Evolutionary conservation across 371 early-diverging fungal species (phyloP).

Genomic region (Mortierella sp.): DNA sequence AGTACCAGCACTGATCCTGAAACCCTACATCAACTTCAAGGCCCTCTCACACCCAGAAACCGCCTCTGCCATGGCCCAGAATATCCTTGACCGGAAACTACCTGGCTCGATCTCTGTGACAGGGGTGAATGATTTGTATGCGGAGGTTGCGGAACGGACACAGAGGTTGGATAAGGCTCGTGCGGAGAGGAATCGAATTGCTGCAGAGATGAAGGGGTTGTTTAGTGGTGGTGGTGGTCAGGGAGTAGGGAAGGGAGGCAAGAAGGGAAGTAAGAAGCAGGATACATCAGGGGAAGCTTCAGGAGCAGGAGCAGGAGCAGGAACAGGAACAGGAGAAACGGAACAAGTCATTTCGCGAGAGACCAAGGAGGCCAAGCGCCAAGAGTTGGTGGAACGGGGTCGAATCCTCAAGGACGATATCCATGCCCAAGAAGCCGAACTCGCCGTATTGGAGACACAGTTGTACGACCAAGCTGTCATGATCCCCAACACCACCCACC

Average conservation of each 20-base stretch:
- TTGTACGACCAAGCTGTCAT: constrained; percentile 70
- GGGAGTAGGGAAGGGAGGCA: constrained; percentile 3
- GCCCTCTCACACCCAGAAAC: constrained; percentile 32
- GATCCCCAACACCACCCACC: constrained; percentile 84
- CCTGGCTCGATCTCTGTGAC: constrained; percentile 42
- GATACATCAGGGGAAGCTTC: not conserved
- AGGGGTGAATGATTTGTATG: constrained; percentile 28
- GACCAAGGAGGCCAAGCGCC: constrained; percentile 35
- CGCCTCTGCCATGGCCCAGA: constrained; percentile 33
- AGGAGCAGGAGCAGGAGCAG: not conserved
- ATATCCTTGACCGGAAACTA: constrained; percentile 45
- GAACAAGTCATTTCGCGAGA: constrained; percentile 17
- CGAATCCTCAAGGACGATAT: constrained; percentile 64
- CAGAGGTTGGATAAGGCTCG: constrained; percentile 37
- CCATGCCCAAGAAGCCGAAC: constrained; percentile 57
- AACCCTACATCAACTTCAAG: constrained; percentile 58
- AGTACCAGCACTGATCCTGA: constrained; percentile 35
- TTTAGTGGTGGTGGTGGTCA: constrained; percentile 23
- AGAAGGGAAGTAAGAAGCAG: constrained; percentile 26
- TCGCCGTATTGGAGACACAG: constrained; percentile 60
- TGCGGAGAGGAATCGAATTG: constrained; percentile 43
- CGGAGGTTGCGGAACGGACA: constrained; percentile 24
- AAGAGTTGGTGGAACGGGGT: constrained; percentile 62
- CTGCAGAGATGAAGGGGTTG: constrained; percentile 55
- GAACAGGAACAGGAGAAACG: not conserved